These are phyloP conservation scores for Prunus mongolica DNA, from an alignment of 306 rosid genomes.

Conservation along the genomic window DNA sequence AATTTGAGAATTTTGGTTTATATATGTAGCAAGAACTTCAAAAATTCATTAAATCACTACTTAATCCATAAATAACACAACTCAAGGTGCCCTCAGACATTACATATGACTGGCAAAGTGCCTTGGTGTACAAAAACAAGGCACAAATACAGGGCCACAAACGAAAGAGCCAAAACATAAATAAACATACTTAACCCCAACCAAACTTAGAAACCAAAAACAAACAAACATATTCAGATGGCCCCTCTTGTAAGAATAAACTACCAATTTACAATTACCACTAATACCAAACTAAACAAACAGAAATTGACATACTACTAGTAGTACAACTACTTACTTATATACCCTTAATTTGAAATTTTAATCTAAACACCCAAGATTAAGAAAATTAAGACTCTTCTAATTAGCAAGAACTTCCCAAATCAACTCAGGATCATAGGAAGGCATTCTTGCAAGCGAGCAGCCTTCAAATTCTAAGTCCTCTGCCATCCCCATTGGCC, in stretches of 20 bases:
- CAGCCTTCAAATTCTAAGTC: slow-evolving; percentile 51
- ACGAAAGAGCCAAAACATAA: not conserved
- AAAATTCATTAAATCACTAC: not conserved
- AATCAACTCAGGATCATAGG: slow-evolving; percentile 82
- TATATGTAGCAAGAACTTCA: not conserved
- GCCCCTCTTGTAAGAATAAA: not conserved
- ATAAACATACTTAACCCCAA: not conserved
- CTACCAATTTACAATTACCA: slow-evolving; percentile 18
- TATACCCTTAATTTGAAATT: not conserved
- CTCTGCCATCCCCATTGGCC: slow-evolving; percentile 23
- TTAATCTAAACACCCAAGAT: not conserved
- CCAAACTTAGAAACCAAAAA: not conserved
- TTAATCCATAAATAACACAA: not conserved
- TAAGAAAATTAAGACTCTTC: not conserved
- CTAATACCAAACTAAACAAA: not conserved
- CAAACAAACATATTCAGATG: not conserved
- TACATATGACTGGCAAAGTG: slow-evolving; percentile 9
- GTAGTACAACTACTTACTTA: not conserved
- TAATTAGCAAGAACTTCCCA: slow-evolving; percentile 89
- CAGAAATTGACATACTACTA: not conserved
- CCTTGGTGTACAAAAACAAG: slow-evolving; percentile 23
- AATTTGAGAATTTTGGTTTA: not conserved
- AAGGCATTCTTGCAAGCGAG: slow-evolving; percentile 75
- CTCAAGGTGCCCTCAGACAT: not conserved
- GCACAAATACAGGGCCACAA: slow-evolving; percentile 2